Percentiles rank a stretch among this genome's conserved stretches.
Conservation (phyloP, 805 yeast genomes). For the Debaryomyces tyrocola region DNA sequence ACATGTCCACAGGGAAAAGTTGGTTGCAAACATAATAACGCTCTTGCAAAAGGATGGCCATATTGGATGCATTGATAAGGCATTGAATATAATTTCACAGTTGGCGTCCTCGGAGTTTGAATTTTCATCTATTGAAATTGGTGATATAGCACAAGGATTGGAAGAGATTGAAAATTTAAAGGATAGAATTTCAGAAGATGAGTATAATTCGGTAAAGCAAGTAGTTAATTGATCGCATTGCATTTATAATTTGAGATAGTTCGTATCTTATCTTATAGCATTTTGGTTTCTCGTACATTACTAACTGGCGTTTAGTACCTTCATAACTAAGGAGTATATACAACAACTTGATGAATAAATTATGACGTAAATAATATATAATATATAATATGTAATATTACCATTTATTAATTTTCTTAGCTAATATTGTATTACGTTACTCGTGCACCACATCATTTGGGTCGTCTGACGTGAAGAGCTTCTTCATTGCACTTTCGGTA, state of each 20-base stretch:
- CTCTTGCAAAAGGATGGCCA: conserved; percentile 36
- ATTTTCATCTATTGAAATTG: conserved; percentile 46
- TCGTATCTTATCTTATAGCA: no score
- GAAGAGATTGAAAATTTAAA: conserved; percentile 39
- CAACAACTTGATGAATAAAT: not conserved
- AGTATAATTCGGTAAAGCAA: conserved; percentile 39
- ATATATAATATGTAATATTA: no score
- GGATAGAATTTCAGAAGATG: conserved; percentile 56
- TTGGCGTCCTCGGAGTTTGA: conserved; percentile 42
- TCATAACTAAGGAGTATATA: not conserved
- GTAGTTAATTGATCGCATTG: not conserved
- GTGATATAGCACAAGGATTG: conserved; percentile 34
- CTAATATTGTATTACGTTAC: not conserved
- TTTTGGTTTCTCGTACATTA: not conserved
- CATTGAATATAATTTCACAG: conserved; percentile 49
- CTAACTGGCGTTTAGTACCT: not conserved
- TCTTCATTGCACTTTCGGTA: conserved; percentile 48
- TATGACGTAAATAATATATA: not conserved
- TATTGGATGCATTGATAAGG: conserved; percentile 56
- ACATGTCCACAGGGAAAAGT: conserved; percentile 36
- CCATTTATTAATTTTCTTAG: not conserved
- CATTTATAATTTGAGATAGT: no score
- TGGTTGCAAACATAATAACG: conserved; percentile 32
- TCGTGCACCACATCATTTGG: conserved; percentile 42
- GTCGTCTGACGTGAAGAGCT: conserved; percentile 49